These are phyloP conservation scores for Prunus mume DNA, from an alignment of 306 rosid species.

Conservation along the genomic window DNA sequence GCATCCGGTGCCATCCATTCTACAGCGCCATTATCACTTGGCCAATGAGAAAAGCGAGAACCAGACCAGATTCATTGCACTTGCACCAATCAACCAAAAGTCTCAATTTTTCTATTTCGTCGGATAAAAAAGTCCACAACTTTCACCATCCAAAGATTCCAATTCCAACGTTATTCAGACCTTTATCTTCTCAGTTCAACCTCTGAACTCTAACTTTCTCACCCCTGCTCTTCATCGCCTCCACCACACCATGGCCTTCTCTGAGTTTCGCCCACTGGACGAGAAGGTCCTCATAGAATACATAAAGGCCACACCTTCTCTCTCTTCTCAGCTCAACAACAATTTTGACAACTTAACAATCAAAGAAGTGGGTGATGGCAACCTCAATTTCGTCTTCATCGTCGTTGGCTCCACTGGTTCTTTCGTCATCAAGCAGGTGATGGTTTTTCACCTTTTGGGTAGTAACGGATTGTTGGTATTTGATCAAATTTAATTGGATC, in stretches of 20 bases:
- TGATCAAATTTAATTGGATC: neutral
- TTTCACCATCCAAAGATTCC: neutral
- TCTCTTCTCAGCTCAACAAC: conserved; percentile 55
- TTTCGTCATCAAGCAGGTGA: conserved; percentile 84
- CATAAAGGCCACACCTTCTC: conserved; percentile 62
- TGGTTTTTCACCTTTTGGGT: conserved; percentile 3
- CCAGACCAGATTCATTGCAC: conserved; percentile 29
- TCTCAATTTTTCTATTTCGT: neutral
- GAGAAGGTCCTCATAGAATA: conserved; percentile 65
- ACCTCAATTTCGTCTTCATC: conserved; percentile 77
- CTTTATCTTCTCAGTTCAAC: conserved; percentile 29
- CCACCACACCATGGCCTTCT: conserved; percentile 45
- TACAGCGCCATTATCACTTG: too few relatives aligned
- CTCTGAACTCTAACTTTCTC: neutral
- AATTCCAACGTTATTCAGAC: conserved; percentile 16
- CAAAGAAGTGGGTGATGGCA: conserved; percentile 94
- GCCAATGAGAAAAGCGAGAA: neutral
- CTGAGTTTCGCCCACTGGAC: conserved; percentile 60
- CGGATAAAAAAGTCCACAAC: neutral
- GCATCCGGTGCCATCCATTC: neutral
- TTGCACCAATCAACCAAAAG: neutral
- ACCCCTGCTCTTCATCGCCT: neutral
- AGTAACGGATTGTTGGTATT: neutral
- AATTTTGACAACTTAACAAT: conserved; percentile 46
- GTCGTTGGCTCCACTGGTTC: conserved; percentile 59